Base-by-base conservation (phyloP, 148 eudicot genomes). In the Amaranthus hypochondriacus region DNA sequence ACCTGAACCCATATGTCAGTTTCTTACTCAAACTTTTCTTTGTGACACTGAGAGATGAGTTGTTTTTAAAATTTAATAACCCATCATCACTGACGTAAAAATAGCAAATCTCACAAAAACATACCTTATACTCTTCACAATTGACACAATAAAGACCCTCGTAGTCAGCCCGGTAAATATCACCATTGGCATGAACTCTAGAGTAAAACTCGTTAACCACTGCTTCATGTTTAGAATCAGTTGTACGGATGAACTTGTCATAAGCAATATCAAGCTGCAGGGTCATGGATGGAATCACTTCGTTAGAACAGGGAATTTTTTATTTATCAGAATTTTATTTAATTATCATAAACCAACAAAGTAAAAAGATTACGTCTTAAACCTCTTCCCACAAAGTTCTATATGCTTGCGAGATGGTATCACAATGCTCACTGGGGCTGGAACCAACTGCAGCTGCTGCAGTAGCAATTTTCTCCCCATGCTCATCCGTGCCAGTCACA, bases 401-500 rank as follows among this genome's bases (percentile, higher is more conserved):
- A 80, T 92, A 96, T 67, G 92, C 84, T 81, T 86, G 89, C 53
- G 99, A 96, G 66, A 96, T 74, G 51, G 69, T 67, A 74, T 92
- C 92, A 80, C 99, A 96, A 75, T 96, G 97, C 68, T 85, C 88
- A 8, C 68, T 77, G 43, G 97, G 99, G 71, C 88, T 90, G 60
- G 87, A 84, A 74, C 89, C 97, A 73, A 52, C 43, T 65, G 92
- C 85, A 81, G 85, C 82, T 18, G 99, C 97, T 63, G 99, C 94
- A 53, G 87, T 86, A 57, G 99, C 99, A 83, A 96, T 96, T 84
- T 96, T 96, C 75, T 96, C 99, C 21, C 99, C 99, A 64, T 96
- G 99, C 79, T 96, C 99, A 86, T 96, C 99, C 14, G 99, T 96
- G 56, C 99, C 99, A n/a, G 99, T 96, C 21, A 96, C 88, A 68